Evolutionary conservation across 331 rosid genomes (phyloP).

Genomic region (Pyrus hybrid): DNA sequence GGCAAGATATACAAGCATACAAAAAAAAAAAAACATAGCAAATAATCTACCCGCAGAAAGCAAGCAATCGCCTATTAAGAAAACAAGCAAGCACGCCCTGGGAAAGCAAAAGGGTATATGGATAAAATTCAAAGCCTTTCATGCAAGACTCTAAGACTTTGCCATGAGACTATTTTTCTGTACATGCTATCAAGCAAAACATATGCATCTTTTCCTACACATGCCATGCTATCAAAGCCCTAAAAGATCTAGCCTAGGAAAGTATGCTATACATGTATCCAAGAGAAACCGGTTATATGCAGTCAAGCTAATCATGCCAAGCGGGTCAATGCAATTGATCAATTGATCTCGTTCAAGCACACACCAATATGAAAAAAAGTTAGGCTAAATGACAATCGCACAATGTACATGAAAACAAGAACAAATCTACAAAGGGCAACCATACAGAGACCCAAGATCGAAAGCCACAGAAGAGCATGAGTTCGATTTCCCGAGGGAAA

Average conservation of each 20-base stretch:
- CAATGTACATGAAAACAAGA: too few relatives aligned
- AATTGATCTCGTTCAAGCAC: accelerated
- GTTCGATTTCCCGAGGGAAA: too few relatives aligned
- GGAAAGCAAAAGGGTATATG: neutral
- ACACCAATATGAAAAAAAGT: too few relatives aligned
- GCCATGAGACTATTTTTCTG: neutral
- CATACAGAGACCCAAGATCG: too few relatives aligned
- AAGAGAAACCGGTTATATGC: neutral
- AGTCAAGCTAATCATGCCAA: neutral
- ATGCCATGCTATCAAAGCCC: neutral
- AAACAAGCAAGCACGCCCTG: too few relatives aligned
- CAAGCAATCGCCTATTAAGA: neutral
- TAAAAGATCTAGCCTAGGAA: too few relatives aligned
- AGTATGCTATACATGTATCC: neutral
- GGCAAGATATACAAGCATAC: too few relatives aligned
- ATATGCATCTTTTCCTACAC: neutral
- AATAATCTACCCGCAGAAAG: accelerated
- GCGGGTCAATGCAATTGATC: too few relatives aligned
- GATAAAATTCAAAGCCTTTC: neutral
- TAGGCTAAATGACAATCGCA: too few relatives aligned
- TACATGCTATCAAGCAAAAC: neutral
- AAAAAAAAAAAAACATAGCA: accelerated
- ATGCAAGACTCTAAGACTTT: neutral
- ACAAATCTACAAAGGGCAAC: too few relatives aligned
- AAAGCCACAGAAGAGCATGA: too few relatives aligned